Conservation (phyloP, 2,329 filamentous ascomycete species). For the Trichoderma koningiopsis region DNA sequence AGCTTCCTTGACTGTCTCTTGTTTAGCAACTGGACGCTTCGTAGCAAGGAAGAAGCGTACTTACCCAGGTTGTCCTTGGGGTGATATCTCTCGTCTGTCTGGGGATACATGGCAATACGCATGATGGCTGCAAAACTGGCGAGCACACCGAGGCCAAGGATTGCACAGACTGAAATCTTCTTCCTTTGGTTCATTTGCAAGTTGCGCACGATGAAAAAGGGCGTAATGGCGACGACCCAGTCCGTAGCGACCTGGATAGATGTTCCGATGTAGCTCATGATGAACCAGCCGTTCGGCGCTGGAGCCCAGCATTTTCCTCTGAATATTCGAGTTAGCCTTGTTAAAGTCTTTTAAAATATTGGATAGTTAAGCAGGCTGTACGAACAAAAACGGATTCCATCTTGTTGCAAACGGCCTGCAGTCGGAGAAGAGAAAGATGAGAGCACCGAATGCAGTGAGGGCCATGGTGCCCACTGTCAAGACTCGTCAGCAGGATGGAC, state of each 20-base stretch:
- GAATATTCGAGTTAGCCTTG: background rate
- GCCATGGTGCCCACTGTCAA: background rate
- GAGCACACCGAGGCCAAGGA: slow-evolving; percentile 5
- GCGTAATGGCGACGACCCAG: background rate
- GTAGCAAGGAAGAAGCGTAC: background rate
- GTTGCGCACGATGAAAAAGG: slow-evolving; percentile 8
- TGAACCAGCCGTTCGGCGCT: slow-evolving; percentile 9
- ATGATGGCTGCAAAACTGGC: slow-evolving; percentile 7
- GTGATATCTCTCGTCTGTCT: background rate
- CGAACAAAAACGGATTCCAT: slow-evolving; percentile 11
- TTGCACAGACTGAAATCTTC: slow-evolving; percentile 1
- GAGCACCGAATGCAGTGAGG: background rate
- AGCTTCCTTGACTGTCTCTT: background rate
- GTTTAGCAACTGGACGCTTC: background rate
- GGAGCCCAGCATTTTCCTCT: background rate
- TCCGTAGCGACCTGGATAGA: background rate
- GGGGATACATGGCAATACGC: slow-evolving; percentile 10
- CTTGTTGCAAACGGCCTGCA: slow-evolving; percentile 1
- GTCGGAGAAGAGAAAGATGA: slow-evolving; percentile 6
- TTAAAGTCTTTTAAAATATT: background rate
- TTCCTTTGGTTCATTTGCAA: background rate
- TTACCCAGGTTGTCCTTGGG: background rate
- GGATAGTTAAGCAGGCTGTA: background rate
- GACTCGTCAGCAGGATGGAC: background rate
- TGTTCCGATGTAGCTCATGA: slow-evolving; percentile 9